phyloP scores from a whole-genome alignment of 2,329 filamentous ascomycete species.

The Fusarium papillatum region DNA sequence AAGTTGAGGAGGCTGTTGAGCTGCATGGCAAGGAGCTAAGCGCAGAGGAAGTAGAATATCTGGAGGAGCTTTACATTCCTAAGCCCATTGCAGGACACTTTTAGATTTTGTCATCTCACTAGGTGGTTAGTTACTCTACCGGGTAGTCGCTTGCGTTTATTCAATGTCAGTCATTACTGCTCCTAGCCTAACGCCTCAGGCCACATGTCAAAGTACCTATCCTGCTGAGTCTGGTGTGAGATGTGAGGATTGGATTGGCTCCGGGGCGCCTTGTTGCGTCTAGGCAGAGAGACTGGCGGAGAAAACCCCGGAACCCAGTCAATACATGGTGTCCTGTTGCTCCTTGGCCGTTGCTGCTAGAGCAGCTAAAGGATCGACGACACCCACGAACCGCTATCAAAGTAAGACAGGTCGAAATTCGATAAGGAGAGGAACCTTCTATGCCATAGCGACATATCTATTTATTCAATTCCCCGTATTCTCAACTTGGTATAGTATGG shows the following conservation, averaged over 20 bases:
- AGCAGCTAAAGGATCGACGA: too few relatives aligned
- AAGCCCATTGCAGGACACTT: not conserved
- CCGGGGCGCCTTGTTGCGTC: not conserved
- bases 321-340: too few relatives aligned
- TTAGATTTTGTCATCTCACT: not conserved
- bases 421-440: too few relatives aligned
- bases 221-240: not conserved
- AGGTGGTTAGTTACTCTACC: not conserved
- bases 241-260: not conserved
- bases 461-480: too few relatives aligned
- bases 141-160: not conserved
- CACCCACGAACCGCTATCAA: too few relatives aligned
- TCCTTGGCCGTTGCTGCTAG: too few relatives aligned
- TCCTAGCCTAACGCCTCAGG: not conserved
- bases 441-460: too few relatives aligned
- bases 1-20: not conserved
- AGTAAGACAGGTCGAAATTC: too few relatives aligned
- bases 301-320: not conserved
- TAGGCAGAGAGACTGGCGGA: not conserved
- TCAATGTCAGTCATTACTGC: rapidly evolving
- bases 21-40: not conserved
- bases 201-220: not conserved
- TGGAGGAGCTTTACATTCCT: not conserved
- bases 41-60: not conserved
- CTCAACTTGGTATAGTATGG: too few relatives aligned